Evolutionary conservation across 371 early-diverging fungal species (phyloP).

Genomic region (Zopfochytrium polystomum): DNA sequence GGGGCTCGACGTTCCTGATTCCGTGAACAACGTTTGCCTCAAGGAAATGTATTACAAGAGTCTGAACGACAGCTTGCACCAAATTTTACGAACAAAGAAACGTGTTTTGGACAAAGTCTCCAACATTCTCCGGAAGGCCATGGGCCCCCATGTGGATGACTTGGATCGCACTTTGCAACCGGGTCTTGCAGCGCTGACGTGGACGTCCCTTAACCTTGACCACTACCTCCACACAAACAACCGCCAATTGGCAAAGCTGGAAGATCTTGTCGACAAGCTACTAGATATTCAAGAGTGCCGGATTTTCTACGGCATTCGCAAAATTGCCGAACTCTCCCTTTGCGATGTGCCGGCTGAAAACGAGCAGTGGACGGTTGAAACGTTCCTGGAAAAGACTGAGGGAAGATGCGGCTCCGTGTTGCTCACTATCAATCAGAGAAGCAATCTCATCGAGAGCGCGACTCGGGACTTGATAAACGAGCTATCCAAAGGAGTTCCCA

Average conservation of each 20-base stretch:
- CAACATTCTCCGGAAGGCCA: constrained; percentile 43
- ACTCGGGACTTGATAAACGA: constrained; percentile 53
- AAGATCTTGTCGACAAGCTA: constrained; percentile 56
- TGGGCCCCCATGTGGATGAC: constrained; percentile 56
- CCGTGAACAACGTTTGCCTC: constrained; percentile 45
- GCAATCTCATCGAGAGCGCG: constrained; percentile 56
- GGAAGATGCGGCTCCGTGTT: constrained; percentile 46
- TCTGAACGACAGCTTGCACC: constrained; percentile 40
- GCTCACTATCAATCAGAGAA: constrained; percentile 48
- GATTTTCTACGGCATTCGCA: constrained; percentile 46
- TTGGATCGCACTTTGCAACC: constrained; percentile 55
- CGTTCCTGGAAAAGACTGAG: constrained; percentile 55
- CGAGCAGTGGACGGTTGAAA: constrained; percentile 62
- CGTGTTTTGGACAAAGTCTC: constrained; percentile 45
- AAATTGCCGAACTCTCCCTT: constrained; percentile 51
- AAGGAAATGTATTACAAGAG: constrained; percentile 57
- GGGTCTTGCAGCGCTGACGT: constrained; percentile 55
- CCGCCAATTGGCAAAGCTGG: constrained; percentile 47
- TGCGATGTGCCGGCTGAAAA: constrained; percentile 52
- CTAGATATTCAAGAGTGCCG: constrained; percentile 58
- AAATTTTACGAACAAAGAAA: constrained; percentile 47
- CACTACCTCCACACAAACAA: constrained; percentile 45
- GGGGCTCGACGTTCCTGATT: constrained; percentile 53
- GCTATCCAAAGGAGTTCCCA: constrained; percentile 44
- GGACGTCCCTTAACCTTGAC: constrained; percentile 59